Evolutionary conservation across 108 stramenopile genomes (phyloP).

Genomic region (Cyclostephanos tholiformis): DNA sequence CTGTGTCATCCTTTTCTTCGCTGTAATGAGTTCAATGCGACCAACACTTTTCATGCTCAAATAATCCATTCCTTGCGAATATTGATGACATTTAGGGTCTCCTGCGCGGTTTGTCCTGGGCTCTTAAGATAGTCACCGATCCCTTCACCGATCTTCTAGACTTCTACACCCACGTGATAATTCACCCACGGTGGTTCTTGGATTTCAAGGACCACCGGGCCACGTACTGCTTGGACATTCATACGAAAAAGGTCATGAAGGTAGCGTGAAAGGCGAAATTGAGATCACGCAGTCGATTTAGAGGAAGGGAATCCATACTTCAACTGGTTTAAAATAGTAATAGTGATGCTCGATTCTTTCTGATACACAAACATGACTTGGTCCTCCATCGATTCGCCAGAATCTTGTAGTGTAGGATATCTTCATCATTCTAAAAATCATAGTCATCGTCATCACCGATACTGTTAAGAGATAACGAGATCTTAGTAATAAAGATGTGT

Average conservation of each 20-base stretch:
- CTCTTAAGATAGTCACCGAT: conserved; percentile 56
- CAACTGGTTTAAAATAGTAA: no score
- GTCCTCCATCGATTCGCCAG: no score
- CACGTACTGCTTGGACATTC: conserved; percentile 46
- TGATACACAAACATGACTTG: no score
- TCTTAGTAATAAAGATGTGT: no score
- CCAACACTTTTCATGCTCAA: background rate
- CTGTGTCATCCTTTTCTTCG: background rate
- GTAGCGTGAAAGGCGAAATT: conserved; percentile 20
- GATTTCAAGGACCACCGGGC: conserved; percentile 58
- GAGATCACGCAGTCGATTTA: background rate
- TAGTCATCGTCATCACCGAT: no score
- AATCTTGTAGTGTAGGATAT: no score
- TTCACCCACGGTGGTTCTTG: conserved; percentile 59
- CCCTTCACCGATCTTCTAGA: conserved; percentile 61
- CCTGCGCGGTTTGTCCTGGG: conserved; percentile 56
- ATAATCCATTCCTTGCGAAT: background rate
- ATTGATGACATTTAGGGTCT: conserved; percentile 17
- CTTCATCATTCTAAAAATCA: no score
- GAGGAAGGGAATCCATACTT: no score
- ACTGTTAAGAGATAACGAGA: no score
- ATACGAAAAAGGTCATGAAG: conserved; percentile 54
- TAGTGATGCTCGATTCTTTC: no score
- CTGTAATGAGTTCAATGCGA: background rate
- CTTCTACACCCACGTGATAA: conserved; percentile 52